Percentiles rank a stretch among this genome's conserved stretches.
These are phyloP conservation scores for Endoconidiophora laricicola DNA, from an alignment of 2,329 filamentous ascomycete genomes.

Conservation along the genomic window DNA sequence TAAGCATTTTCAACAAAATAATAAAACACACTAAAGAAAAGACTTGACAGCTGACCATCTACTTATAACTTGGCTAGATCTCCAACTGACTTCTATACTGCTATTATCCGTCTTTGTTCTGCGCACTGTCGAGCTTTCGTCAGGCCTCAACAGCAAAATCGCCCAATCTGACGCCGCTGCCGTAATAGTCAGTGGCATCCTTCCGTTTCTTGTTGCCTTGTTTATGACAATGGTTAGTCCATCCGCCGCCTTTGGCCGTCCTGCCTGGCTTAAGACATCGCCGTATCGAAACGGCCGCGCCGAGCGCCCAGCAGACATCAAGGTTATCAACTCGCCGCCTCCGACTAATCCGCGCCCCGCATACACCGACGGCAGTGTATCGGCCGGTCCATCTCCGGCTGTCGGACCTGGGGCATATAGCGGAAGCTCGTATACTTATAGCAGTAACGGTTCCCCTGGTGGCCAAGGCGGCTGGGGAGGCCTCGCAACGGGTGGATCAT, in stretches of 20 bases:
- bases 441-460: too few relatives aligned
- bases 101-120: constrained; percentile 27
- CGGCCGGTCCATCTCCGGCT: too few relatives aligned
- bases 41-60: not conserved
- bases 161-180: constrained; percentile 24
- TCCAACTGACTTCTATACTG: constrained; percentile 22
- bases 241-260: constrained; percentile 23
- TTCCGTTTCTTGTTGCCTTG: constrained; percentile 23
- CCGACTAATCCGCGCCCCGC: not conserved
- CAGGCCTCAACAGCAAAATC: constrained; percentile 20
- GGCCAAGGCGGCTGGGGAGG: too few relatives aligned
- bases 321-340: not conserved
- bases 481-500: too few relatives aligned
- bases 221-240: constrained; percentile 24
- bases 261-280: constrained; percentile 26
- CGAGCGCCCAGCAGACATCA: constrained; percentile 4
- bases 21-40: too few relatives aligned
- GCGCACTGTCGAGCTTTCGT: constrained; percentile 24
- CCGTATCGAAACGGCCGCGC: constrained; percentile 9
- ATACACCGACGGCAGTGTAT: not conserved
- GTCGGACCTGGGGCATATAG: too few relatives aligned
- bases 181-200: constrained; percentile 25
- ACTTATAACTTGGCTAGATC: constrained; percentile 17
- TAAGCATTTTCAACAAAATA: constrained; percentile 18
- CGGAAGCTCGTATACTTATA: too few relatives aligned